phyloP scores from a whole-genome alignment of 768 basidiomycete genomes.

The Lactarius trivialis region DNA sequence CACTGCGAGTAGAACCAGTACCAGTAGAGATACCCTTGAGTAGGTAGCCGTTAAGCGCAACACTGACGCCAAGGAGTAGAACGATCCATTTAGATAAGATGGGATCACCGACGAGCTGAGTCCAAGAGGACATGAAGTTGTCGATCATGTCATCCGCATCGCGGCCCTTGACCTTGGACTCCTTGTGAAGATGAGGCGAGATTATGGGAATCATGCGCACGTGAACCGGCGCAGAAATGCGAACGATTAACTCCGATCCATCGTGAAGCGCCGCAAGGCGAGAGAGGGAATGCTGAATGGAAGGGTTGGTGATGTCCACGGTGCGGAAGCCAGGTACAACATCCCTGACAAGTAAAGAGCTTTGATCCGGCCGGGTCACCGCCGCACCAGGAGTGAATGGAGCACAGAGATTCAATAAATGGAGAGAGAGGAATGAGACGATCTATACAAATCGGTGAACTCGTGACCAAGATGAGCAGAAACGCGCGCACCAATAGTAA shows the following conservation, averaged over 20 bases:
- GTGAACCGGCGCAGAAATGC: constrained; percentile 54
- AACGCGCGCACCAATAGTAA: constrained; percentile 63
- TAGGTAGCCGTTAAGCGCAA: constrained; percentile 88
- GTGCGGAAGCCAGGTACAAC: constrained; percentile 34
- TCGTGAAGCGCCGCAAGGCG: constrained; percentile 31
- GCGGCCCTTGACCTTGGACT: constrained; percentile 2
- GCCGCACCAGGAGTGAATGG: constrained; percentile 69
- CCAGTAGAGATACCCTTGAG: constrained; percentile 77
- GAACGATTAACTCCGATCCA: constrained; percentile 43
- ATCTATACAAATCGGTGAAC: constrained; percentile 41
- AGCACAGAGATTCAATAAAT: constrained; percentile 88
- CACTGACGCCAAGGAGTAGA: constrained; percentile 73
- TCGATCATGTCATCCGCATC: constrained; percentile 55
- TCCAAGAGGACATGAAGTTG: constrained; percentile 87
- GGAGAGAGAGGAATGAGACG: constrained; percentile 83
- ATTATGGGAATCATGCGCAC: constrained; percentile 40
- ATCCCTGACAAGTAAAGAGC: constrained; percentile 25
- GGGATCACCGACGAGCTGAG: constrained; percentile 86
- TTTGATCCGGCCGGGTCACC: constrained; percentile 38
- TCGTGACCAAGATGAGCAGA: constrained; percentile 3
- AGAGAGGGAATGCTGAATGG: constrained; percentile 42
- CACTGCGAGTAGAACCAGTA: constrained; percentile 29
- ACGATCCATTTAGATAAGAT: constrained; percentile 95
- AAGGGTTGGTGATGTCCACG: constrained; percentile 64
- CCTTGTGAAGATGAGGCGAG: constrained; percentile 22